Evolutionary conservation across 495 filamentous ascomycete species (phyloP).

Genomic region (Penicillium pancosmium): DNA sequence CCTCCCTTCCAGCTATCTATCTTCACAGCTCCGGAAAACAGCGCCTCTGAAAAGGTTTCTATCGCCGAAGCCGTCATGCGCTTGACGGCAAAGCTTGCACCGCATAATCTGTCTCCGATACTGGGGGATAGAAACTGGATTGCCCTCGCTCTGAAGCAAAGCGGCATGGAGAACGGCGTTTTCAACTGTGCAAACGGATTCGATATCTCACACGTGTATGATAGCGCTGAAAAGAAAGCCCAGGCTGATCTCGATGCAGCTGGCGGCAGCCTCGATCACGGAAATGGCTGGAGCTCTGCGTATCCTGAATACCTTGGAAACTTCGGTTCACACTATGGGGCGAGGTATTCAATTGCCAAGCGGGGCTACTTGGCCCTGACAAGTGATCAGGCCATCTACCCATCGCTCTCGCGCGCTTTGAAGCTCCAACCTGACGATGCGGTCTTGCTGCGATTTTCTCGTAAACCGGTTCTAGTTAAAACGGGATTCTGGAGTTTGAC

Average conservation of each 20-base stretch:
- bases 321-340: not conserved
- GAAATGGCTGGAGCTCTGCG: not conserved
- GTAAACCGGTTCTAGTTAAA: not conserved
- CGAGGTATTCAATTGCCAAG: slow-evolving; percentile 1
- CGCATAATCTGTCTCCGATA: not conserved
- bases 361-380: not conserved
- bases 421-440: not conserved
- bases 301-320: not conserved
- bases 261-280: not conserved
- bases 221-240: not conserved
- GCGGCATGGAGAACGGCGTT: not conserved
- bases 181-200: not conserved
- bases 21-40: not conserved
- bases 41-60: not conserved
- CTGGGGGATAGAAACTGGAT: not conserved
- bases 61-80: not conserved
- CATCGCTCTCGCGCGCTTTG: not conserved
- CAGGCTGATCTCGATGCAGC: not conserved
- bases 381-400: not conserved
- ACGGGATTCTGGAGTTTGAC: not conserved
- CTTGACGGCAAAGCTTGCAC: not conserved
- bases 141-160: not conserved
- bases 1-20: not conserved
- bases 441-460: not conserved
- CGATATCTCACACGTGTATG: not conserved